These are phyloP conservation scores for Alternaria triticimaculans DNA, from an alignment of 2,329 filamentous ascomycete genomes.

Conservation along the genomic window DNA sequence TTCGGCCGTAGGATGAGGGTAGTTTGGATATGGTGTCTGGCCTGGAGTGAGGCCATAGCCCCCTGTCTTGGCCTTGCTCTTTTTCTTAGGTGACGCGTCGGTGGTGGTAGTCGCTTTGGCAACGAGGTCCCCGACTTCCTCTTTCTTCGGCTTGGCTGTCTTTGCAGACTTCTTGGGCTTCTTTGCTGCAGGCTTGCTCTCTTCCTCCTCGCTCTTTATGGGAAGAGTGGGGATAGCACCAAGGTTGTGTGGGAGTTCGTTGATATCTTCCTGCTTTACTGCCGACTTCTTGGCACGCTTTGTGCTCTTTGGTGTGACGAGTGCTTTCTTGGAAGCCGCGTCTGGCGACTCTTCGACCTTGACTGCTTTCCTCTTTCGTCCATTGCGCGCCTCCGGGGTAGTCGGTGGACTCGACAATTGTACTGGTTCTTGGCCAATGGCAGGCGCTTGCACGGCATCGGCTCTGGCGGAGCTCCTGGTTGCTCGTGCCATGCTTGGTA, in stretches of 20 bases:
- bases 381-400: slow-evolving; percentile 44
- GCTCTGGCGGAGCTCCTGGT: slow-evolving; percentile 38
- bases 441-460: slow-evolving; percentile 11
- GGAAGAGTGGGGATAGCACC: slow-evolving; percentile 42
- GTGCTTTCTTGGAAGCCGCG: slow-evolving; percentile 3
- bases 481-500: slow-evolving; percentile 37
- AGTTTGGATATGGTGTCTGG: slow-evolving; percentile 71
- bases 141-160: slow-evolving; percentile 23
- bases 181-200: slow-evolving; percentile 14
- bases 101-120: slow-evolving; percentile 35
- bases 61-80: slow-evolving; percentile 46
- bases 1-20: slow-evolving; percentile 67
- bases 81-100: slow-evolving; percentile 44
- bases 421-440: slow-evolving; percentile 31
- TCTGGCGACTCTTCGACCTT: slow-evolving; percentile 26
- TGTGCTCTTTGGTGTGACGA: slow-evolving; percentile 28
- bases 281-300: slow-evolving; percentile 48
- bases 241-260: slow-evolving; percentile 65
- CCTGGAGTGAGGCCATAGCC: slow-evolving; percentile 57
- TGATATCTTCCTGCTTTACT: slow-evolving; percentile 50
- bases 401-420: slow-evolving; percentile 54
- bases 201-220: slow-evolving; percentile 10
- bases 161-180: slow-evolving; percentile 31
- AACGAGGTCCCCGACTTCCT: slow-evolving; percentile 30
- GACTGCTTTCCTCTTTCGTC: slow-evolving; percentile 34